Conservation (phyloP, 495 filamentous ascomycete species). For the Penicillium argentinense region DNA sequence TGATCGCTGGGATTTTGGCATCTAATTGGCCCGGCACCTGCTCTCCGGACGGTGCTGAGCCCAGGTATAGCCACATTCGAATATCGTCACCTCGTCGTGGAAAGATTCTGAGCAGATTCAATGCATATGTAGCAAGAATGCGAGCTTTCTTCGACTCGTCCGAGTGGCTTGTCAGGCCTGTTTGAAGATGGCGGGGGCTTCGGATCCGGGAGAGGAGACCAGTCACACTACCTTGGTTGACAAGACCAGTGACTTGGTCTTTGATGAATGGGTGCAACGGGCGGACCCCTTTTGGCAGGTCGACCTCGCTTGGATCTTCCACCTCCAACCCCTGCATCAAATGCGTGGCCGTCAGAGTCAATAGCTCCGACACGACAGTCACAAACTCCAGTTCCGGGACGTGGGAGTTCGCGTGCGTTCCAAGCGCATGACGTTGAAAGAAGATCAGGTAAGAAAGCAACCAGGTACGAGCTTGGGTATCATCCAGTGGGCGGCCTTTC, state of each 20-base stretch:
- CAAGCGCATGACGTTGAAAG: constrained; percentile 58
- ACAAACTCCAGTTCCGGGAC: constrained; percentile 60
- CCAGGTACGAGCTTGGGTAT: constrained; percentile 58
- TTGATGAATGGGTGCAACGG: constrained; percentile 58
- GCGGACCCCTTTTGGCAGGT: constrained; percentile 18
- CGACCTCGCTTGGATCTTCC: constrained; percentile 41
- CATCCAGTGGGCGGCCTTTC: constrained; percentile 18
- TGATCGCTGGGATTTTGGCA: constrained; percentile 65
- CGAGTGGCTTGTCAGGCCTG: constrained; percentile 25
- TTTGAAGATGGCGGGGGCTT: constrained; percentile 28
- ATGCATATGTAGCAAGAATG: constrained; percentile 79
- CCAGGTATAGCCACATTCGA: constrained; percentile 89
- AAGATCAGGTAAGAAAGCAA: constrained; percentile 79
- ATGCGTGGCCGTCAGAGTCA: constrained; percentile 60
- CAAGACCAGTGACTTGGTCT: constrained; percentile 59
- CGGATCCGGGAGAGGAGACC: constrained; percentile 52
- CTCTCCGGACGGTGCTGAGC: constrained; percentile 57
- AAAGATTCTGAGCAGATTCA: constrained; percentile 85
- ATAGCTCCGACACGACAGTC: constrained; percentile 60
- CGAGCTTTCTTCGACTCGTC: constrained; percentile 59
- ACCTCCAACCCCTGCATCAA: constrained; percentile 56
- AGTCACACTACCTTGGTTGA: constrained; percentile 65
- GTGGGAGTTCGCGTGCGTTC: constrained; percentile 39
- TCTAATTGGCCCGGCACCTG: constrained; percentile 34
- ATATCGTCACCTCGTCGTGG: constrained; percentile 83